These are phyloP conservation scores for Neopestalotiopsis rosae DNA, from an alignment of 2,329 filamentous ascomycete species.

Conservation along the genomic window DNA sequence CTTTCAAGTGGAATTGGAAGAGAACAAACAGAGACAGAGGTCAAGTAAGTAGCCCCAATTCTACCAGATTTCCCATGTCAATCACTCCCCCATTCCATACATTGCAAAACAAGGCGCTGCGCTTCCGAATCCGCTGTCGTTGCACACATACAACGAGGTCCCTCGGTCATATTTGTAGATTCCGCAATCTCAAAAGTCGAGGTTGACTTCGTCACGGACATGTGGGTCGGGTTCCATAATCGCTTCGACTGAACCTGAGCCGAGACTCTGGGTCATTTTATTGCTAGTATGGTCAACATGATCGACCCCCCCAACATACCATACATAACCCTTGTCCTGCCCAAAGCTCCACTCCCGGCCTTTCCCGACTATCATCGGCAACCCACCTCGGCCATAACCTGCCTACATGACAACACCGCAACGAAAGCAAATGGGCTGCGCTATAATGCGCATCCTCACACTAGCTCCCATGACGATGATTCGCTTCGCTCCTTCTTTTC, in stretches of 20 bases:
- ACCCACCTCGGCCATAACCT: conserved; percentile 7
- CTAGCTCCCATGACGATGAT: not conserved
- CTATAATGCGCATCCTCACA: not conserved
- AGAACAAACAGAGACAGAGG: no score
- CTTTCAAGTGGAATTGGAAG: no score
- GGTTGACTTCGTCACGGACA: not conserved
- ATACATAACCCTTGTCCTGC: not conserved
- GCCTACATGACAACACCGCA: not conserved
- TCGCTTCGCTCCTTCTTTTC: not conserved
- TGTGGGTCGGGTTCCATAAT: not conserved
- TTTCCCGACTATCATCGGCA: conserved; percentile 10
- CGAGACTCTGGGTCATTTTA: not conserved
- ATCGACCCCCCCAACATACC: not conserved
- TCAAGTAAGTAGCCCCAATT: not conserved
- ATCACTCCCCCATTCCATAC: not conserved
- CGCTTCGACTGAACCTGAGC: not conserved
- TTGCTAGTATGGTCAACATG: not conserved
- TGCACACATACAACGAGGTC: not conserved
- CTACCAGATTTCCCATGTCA: not conserved
- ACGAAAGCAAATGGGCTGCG: not conserved
- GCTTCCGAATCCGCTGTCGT: not conserved
- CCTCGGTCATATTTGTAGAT: not conserved
- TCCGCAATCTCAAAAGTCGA: not conserved
- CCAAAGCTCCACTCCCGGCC: conserved; percentile 8
- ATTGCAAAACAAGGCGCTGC: not conserved